A percentile compares a stretch with the other conserved stretches of the same genome.
These are phyloP conservation scores for Pholiota microspora DNA, from an alignment of 768 basidiomycete species.

Conservation along the genomic window DNA sequence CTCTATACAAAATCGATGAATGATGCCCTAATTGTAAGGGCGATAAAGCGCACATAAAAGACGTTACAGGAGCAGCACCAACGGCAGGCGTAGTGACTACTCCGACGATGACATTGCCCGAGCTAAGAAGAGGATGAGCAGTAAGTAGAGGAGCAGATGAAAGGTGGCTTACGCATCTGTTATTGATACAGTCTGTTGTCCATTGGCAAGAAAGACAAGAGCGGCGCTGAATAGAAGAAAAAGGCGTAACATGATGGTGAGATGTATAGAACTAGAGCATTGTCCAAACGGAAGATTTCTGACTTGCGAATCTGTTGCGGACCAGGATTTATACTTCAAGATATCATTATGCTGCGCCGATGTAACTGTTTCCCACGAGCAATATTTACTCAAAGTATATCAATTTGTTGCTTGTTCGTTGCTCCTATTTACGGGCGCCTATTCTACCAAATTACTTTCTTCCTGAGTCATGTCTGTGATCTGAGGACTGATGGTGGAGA, in stretches of 20 bases:
- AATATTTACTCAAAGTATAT: too few relatives aligned
- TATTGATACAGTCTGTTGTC: constrained; percentile 50
- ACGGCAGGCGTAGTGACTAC: constrained; percentile 37
- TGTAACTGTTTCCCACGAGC: too few relatives aligned
- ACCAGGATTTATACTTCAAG: too few relatives aligned
- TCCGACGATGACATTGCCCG: constrained; percentile 53
- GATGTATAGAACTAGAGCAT: too few relatives aligned
- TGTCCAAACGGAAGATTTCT: too few relatives aligned
- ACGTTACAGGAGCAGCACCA: constrained; percentile 38
- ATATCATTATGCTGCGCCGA: too few relatives aligned
- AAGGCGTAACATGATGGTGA: constrained; percentile 20
- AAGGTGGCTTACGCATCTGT: constrained; percentile 41
- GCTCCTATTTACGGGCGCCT: too few relatives aligned
- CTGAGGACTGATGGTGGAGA: too few relatives aligned
- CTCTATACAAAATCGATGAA: background rate
- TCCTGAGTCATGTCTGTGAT: too few relatives aligned
- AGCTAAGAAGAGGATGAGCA: constrained; percentile 18
- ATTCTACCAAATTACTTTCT: too few relatives aligned
- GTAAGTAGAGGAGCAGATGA: background rate
- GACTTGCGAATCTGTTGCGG: too few relatives aligned
- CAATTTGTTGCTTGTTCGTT: too few relatives aligned
- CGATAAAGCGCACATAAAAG: constrained; percentile 33
- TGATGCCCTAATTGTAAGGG: background rate
- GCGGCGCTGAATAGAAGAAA: constrained; percentile 20
- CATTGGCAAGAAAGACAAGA: constrained; percentile 22